Percentiles rank a stretch among this genome's conserved stretches.
Conservation (phyloP, 768 basidiomycete genomes). For the Hortiboletus flavorubellus region DNA sequence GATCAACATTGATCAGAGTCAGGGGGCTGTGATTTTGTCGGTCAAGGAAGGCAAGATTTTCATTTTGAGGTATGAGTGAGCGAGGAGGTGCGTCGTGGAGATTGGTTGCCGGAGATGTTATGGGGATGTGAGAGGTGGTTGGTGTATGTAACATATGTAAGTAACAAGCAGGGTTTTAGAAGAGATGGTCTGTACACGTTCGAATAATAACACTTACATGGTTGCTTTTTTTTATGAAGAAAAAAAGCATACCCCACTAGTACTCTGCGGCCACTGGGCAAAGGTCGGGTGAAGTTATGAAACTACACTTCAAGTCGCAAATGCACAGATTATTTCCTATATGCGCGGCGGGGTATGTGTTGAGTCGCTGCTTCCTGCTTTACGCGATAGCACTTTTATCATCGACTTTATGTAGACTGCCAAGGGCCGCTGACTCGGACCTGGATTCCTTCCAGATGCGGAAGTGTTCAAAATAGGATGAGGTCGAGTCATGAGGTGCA, state of each 20-base stretch:
- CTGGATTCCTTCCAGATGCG: neutral
- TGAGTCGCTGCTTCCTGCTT: too few relatives aligned
- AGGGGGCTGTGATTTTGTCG: slow-evolving; percentile 68
- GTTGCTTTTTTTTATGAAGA: too few relatives aligned
- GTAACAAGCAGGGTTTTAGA: neutral
- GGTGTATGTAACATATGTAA: neutral
- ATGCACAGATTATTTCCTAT: too few relatives aligned
- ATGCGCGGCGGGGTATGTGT: neutral
- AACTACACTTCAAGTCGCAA: too few relatives aligned
- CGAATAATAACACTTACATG: neutral
- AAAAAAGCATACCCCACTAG: too few relatives aligned
- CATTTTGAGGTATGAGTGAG: slow-evolving; percentile 61
- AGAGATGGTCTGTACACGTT: neutral
- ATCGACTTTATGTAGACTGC: too few relatives aligned
- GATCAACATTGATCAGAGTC: slow-evolving; percentile 75
- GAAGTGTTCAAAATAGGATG: neutral
- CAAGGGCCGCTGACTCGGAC: too few relatives aligned
- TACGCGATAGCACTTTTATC: neutral
- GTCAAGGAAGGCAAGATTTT: slow-evolving; percentile 68
- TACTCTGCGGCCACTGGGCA: neutral
- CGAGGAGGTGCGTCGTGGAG: neutral
- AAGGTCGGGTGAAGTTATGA: neutral
- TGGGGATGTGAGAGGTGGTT: neutral
- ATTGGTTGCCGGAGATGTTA: neutral
- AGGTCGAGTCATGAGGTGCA: neutral